phyloP scores from a whole-genome alignment of 805 yeast genomes.

The Starmerella riodocensis region DNA sequence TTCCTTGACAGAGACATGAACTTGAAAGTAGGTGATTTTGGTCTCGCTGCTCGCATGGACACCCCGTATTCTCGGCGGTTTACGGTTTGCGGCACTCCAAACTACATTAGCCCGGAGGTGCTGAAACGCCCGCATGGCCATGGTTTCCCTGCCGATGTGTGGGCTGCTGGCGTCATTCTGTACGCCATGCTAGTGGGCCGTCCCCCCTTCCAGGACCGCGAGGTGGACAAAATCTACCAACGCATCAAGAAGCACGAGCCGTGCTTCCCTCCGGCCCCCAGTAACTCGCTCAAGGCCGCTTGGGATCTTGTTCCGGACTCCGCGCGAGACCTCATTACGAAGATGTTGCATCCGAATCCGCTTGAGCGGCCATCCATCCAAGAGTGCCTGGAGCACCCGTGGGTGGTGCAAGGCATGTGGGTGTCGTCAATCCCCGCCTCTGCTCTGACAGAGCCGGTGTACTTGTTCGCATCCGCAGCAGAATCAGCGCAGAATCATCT shows the following conservation, averaged over 20 bases:
- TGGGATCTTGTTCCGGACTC: constrained; percentile 28
- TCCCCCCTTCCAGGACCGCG: constrained; percentile 96
- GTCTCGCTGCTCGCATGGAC: constrained; percentile 88
- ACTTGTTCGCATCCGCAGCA: constrained; percentile 39
- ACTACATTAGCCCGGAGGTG: constrained; percentile 96
- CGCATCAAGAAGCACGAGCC: constrained; percentile 76
- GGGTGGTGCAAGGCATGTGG: constrained; percentile 72
- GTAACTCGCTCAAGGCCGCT: constrained; percentile 35
- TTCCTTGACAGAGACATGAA: constrained; percentile 90
- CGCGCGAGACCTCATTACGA: constrained; percentile 56
- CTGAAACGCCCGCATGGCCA: constrained; percentile 60
- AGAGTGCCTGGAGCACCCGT: constrained; percentile 65
- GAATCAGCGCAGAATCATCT: constrained; percentile 58
- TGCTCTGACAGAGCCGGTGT: constrained; percentile 52
- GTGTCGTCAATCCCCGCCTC: constrained; percentile 55
- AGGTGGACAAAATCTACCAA: constrained; percentile 82
- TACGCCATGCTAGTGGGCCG: constrained; percentile 84
- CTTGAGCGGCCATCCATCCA: constrained; percentile 65
- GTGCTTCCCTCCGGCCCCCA: constrained; percentile 49
- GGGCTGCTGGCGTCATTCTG: constrained; percentile 97
- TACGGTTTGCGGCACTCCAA: constrained; percentile 97
- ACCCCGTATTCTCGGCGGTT: constrained; percentile 60
- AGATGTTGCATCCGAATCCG: constrained; percentile 65
- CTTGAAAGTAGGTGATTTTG: constrained; percentile 93
- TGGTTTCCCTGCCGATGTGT: constrained; percentile 85